Evolutionary conservation across 805 yeast species (phyloP).

Genomic region (Kazachstania viticola): DNA sequence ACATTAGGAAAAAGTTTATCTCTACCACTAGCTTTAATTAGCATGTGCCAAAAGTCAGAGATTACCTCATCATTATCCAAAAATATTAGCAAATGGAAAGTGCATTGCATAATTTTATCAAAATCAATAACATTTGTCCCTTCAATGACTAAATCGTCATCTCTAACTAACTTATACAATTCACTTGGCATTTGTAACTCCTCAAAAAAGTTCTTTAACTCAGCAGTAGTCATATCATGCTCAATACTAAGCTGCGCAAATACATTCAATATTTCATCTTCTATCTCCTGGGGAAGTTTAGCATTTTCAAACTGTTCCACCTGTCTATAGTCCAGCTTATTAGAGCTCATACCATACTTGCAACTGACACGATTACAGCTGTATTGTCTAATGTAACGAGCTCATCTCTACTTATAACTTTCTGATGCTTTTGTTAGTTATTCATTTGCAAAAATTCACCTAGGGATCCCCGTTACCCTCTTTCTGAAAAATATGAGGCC

Average conservation of each 20-base stretch:
- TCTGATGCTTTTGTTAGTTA: too few species aligned
- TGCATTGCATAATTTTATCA: constrained; percentile 31
- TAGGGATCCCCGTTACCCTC: too few species aligned
- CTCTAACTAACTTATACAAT: constrained; percentile 21
- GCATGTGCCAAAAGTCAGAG: constrained; percentile 32
- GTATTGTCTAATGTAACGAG: too few species aligned
- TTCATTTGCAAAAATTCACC: too few species aligned
- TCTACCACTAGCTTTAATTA: constrained; percentile 21
- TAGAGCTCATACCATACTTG: too few species aligned
- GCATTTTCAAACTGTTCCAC: constrained; percentile 23
- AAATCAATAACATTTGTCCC: constrained; percentile 38
- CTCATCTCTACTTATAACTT: too few species aligned
- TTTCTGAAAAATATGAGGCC: too few species aligned
- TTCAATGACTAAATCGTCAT: constrained; percentile 26
- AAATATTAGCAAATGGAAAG: constrained; percentile 32
- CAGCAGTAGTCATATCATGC: constrained; percentile 29
- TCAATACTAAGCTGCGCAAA: constrained; percentile 33
- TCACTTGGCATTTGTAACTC: constrained; percentile 24
- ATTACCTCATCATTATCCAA: constrained; percentile 29
- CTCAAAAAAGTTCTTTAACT: constrained; percentile 22
- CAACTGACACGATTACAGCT: too few species aligned
- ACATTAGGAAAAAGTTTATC: constrained; percentile 13
- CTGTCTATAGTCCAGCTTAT: constrained; percentile 8
- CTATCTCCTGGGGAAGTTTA: constrained; percentile 32
- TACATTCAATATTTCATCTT: constrained; percentile 33